Conservation (phyloP, 495 filamentous ascomycete species). For the Parachaetomium inaequale region DNA sequence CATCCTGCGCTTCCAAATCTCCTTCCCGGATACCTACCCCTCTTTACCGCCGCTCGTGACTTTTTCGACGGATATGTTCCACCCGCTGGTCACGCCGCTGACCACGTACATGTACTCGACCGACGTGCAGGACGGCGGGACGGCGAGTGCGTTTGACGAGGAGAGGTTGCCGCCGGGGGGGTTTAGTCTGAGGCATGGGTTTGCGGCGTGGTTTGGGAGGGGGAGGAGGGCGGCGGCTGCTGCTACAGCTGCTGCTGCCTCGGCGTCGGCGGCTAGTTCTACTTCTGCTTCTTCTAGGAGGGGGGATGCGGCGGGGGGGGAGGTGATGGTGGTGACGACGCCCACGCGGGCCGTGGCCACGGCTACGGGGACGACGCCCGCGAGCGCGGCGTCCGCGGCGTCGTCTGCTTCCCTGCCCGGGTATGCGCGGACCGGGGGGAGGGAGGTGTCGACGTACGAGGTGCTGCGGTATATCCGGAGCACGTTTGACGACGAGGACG, state of each 20-base stretch:
- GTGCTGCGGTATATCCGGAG: slow-evolving; percentile 77
- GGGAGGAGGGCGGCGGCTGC: slow-evolving; percentile 26
- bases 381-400: slow-evolving; percentile 28
- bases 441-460: slow-evolving; percentile 50
- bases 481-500: slow-evolving; percentile 69
- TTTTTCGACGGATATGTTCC: slow-evolving; percentile 88
- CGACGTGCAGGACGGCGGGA: slow-evolving; percentile 62
- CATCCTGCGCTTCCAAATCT: slow-evolving; percentile 83
- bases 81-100: slow-evolving; percentile 84
- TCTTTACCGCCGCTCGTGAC: slow-evolving; percentile 74
- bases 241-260: neutral
- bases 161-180: slow-evolving; percentile 80
- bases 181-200: slow-evolving; percentile 84
- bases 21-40: slow-evolving; percentile 80
- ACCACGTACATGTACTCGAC: slow-evolving; percentile 89
- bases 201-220: slow-evolving; percentile 78
- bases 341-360: slow-evolving; percentile 20
- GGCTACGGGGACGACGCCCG: slow-evolving; percentile 29
- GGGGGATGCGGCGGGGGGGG: slow-evolving; percentile 14
- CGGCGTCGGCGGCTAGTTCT: slow-evolving; percentile 4
- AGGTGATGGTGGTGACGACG: neutral
- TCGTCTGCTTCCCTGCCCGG: slow-evolving; percentile 1
- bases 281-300: too few species aligned
- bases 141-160: slow-evolving; percentile 74
- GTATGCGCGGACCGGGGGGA: slow-evolving; percentile 19